phyloP scores from a whole-genome alignment of 2,329 filamentous ascomycete species.

The Fusarium armeniacum region DNA sequence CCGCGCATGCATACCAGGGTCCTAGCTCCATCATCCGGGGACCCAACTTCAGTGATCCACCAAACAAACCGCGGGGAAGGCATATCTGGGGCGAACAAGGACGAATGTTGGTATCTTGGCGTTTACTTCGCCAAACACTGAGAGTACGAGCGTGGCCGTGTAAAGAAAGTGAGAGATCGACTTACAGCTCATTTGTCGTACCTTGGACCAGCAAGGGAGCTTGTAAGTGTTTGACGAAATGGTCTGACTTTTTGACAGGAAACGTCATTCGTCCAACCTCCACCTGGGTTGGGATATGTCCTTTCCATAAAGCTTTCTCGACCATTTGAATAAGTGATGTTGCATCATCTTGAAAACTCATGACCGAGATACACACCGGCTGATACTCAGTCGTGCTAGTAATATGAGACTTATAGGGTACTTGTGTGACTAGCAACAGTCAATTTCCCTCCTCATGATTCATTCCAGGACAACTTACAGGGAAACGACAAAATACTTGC shows the following conservation, averaged over 20 bases:
- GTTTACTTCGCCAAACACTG: constrained; percentile 26
- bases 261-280: constrained; percentile 51
- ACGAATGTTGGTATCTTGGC: constrained; percentile 1
- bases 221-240: constrained; percentile 8
- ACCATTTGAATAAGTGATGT: constrained; percentile 49
- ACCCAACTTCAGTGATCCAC: constrained; percentile 23
- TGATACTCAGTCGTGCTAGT: constrained; percentile 50
- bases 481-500: constrained; percentile 54
- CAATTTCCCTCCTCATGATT: constrained; percentile 4
- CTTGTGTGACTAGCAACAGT: constrained; percentile 49
- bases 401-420: constrained; percentile 51
- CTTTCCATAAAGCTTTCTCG: constrained; percentile 49
- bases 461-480: constrained; percentile 50
- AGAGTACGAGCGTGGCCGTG: constrained; percentile 43
- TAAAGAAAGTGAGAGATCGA: not conserved
- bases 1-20: constrained; percentile 36
- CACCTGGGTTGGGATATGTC: constrained; percentile 50
- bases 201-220: constrained; percentile 18
- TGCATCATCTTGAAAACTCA: constrained; percentile 50
- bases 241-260: constrained; percentile 35
- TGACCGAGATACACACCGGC: constrained; percentile 52
- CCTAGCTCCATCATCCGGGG: constrained; percentile 31
- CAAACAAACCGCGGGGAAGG: constrained; percentile 30
- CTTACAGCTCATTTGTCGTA: constrained; percentile 35
- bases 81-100: constrained; percentile 25